Base-by-base conservation (phyloP, 1,284 basidiomycete species). In the Sanguinoderma infundibulare region DNA sequence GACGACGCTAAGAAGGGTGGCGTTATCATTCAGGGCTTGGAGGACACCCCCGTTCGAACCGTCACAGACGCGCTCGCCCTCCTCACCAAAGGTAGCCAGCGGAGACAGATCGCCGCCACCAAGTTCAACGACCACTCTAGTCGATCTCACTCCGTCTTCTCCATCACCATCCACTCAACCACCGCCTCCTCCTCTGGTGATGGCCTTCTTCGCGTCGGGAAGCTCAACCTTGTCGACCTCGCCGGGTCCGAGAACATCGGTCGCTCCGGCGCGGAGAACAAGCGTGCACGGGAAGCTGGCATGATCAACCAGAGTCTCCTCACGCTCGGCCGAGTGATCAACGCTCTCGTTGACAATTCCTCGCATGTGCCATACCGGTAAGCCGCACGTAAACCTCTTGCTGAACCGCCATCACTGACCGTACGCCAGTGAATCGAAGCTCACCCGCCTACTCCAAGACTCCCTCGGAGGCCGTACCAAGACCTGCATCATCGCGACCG, bases 271-370 rank as follows among this genome's bases (percentile, higher is more conserved):
- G 98, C 98, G 1, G 95, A 96, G 75, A 94, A 98, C 73, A 95
- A 95, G 74, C 84, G 96, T 59, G 98, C 97, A 2, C 83, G 95
- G 67, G 98, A 99, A 73, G 98, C 98, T 1, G 98, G 98, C 8
- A 98, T 98, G 92, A 99, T 99, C 77, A 99, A 99, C 73, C 95
- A 98, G 77, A 98, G 95, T 73, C 81, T 99, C 39, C 81, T 99
- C 6, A 98, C 98, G 22, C 88, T 99, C 14, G 98, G 98, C 1
- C 83, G 98, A 46, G 98, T 99, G 50, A 99, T 99, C 74, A 98
- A 97, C 68, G 95, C 95, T 8, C 84, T 99, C 38, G 97, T 98
- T 53, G 97, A 98, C 70, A 92, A 90, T 72, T 91, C 91, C 17
- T 81, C 87, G 53, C 96, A 99, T 76, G 90, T 98, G 53, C 98